Evolutionary conservation across 2,329 filamentous ascomycete species (phyloP).

Genomic region (Alternaria burnsii): DNA sequence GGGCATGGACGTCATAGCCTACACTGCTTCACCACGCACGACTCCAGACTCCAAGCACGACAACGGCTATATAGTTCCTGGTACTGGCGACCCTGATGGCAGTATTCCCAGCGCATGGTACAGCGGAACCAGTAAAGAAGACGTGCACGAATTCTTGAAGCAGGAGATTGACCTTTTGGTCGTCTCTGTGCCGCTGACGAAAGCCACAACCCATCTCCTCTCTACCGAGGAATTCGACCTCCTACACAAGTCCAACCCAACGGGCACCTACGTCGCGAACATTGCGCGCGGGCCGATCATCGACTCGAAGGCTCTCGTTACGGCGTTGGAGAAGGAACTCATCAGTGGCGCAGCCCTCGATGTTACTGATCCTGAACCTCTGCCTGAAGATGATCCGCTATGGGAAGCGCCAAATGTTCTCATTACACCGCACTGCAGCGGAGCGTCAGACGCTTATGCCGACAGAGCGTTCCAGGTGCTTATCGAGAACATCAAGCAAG

Average conservation of each 20-base stretch:
- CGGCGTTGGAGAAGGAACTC: slow-evolving; percentile 65
- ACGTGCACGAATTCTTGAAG: slow-evolving; percentile 62
- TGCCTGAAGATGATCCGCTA: slow-evolving; percentile 72
- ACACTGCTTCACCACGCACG: slow-evolving; percentile 73
- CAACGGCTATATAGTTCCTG: slow-evolving; percentile 71
- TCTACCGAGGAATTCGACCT: slow-evolving; percentile 63
- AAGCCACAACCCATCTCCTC: slow-evolving; percentile 64
- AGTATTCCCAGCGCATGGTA: slow-evolving; percentile 65
- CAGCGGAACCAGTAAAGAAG: slow-evolving; percentile 61
- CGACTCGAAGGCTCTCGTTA: slow-evolving; percentile 68
- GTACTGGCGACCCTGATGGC: slow-evolving; percentile 69
- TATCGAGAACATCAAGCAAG: slow-evolving; percentile 63
- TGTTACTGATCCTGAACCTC: slow-evolving; percentile 80
- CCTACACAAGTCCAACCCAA: slow-evolving; percentile 57
- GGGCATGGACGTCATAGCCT: slow-evolving; percentile 77
- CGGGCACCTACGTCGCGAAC: slow-evolving; percentile 71
- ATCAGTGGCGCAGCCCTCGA: slow-evolving; percentile 76
- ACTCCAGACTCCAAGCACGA: slow-evolving; percentile 73
- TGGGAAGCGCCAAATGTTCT: slow-evolving; percentile 75
- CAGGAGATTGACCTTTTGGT: slow-evolving; percentile 66
- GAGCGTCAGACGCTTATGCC: slow-evolving; percentile 62
- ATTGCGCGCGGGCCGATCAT: slow-evolving; percentile 73
- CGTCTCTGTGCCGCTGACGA: slow-evolving; percentile 65
- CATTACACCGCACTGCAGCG: slow-evolving; percentile 72
- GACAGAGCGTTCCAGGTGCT: slow-evolving; percentile 67